Evolutionary conservation across 164 flowering plant species (phyloP), one percentile per base, ranked within the genome.

Genomic region (Amborella trichopoda): DNA sequence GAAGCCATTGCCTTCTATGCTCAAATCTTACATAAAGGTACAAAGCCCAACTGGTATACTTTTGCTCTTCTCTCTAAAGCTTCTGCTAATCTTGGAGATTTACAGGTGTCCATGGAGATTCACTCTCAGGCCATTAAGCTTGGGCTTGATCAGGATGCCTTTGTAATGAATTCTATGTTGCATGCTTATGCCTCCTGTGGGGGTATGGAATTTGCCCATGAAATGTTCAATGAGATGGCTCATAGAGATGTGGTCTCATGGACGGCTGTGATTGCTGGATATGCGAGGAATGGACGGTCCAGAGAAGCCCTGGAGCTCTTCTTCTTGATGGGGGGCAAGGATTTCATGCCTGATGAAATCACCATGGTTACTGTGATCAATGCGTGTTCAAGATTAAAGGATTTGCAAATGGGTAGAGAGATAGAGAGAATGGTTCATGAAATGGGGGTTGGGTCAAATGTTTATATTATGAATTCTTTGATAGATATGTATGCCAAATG

Each of bases 401-500:
- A 69, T 49, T 21, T 59, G 47, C 8, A 23, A 9, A 40, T 43
- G 23, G 89, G 89, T 36, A 68, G 23, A 50, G 45, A 51, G 25
- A 65, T 76, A 54, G 76, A 72, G 44, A 64, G 70, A 28, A 72
- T 59, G 55, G 51, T 62, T 25, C 40, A 74, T 36, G 63, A 77
- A 40, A 67, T 68, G 58, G 74, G 69, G 4, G 38, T 74, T 13
- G 70, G 64, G 38, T 30, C 62, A 23, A 68, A 71, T 74, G 75
- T 67, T 60, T 59, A 38, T 28, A 59, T 77, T 39, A 56, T 39
- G 17, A 74, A 70, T 67, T 64, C 78, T 0, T 17, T 74, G 33
- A 74, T 75, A 33, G 80, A 72, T 64, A 72, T 78, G 84, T 78
- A 75, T 46, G 68, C 63, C 74, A 75, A 72, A 63, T 70, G 76